Percentiles rank a stretch among this genome's conserved stretches.
Conservation (phyloP, 768 basidiomycete genomes). For the Cubamyces sp. region DNA sequence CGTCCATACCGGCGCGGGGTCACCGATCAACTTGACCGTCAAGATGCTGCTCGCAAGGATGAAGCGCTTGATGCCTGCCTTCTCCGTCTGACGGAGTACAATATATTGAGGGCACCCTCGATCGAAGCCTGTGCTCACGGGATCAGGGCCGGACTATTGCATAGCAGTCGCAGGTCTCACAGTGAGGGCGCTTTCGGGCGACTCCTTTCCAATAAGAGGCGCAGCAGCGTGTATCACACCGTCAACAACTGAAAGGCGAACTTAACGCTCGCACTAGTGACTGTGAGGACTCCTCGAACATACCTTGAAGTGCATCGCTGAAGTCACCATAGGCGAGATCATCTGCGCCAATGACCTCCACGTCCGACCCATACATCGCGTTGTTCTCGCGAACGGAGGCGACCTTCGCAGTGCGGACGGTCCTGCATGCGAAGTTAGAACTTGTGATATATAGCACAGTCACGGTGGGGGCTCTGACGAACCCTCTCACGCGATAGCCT, state of each 20-base stretch:
- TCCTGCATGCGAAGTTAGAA: conserved; percentile 10
- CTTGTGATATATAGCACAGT: too few relatives aligned
- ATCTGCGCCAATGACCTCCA: conserved; percentile 31
- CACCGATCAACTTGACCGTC: neutral
- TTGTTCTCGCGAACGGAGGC: conserved; percentile 7
- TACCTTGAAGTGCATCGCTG: conserved; percentile 33
- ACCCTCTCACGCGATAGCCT: conserved; percentile 55
- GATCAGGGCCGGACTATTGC: neutral
- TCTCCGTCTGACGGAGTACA: conserved; percentile 46
- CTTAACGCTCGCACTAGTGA: neutral
- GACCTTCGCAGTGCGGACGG: conserved; percentile 25
- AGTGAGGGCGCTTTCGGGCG: conserved; percentile 8
- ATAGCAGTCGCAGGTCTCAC: neutral
- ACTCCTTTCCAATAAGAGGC: conserved; percentile 9
- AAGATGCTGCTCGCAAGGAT: conserved; percentile 42
- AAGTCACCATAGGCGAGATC: conserved; percentile 30
- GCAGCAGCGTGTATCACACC: conserved; percentile 27
- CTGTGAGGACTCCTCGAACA: neutral
- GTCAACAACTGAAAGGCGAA: conserved; percentile 9
- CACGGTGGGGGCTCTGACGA: too few relatives aligned
- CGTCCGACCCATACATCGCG: conserved; percentile 18
- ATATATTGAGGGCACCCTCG: conserved; percentile 36
- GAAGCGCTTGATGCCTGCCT: conserved; percentile 46
- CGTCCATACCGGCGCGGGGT: neutral
- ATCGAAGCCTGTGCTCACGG: conserved; percentile 19